phyloP scores from a whole-genome alignment of 1,139 yeast species.

The Pneumocystis oryctolagi region DNA sequence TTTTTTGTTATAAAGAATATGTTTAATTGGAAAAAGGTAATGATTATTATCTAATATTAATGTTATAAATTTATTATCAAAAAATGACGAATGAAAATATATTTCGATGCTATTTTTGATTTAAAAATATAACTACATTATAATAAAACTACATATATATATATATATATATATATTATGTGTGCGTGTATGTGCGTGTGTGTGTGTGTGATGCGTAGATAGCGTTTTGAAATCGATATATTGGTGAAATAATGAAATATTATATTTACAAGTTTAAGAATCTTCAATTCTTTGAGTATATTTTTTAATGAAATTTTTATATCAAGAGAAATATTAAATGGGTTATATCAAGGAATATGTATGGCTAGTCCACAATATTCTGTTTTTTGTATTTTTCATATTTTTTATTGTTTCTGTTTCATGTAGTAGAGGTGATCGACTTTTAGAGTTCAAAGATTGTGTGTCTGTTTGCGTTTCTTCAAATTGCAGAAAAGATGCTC shows the following conservation, averaged over 20 bases:
- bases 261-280: background rate
- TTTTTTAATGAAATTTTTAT: background rate
- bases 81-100: background rate
- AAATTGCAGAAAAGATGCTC: constrained; percentile 3
- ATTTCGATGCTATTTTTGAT: background rate
- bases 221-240: background rate
- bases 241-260: background rate
- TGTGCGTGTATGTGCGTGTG: too few species aligned
- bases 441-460: constrained; percentile 5
- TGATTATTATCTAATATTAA: too few species aligned
- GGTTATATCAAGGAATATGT: background rate
- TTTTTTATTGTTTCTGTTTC: background rate
- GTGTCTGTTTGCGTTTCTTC: background rate
- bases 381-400: background rate
- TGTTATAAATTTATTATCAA: too few species aligned
- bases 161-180: too few species aligned
- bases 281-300: background rate
- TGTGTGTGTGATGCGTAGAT: background rate
- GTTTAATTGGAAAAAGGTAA: background rate
- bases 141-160: too few species aligned
- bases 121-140: background rate
- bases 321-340: background rate
- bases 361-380: background rate
- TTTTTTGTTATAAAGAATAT: background rate
- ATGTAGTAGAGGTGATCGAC: constrained; percentile 8